These are phyloP conservation scores for Mycosarcoma mackinlayi DNA, from an alignment of 1,284 basidiomycete genomes.

Conservation along the genomic window DNA sequence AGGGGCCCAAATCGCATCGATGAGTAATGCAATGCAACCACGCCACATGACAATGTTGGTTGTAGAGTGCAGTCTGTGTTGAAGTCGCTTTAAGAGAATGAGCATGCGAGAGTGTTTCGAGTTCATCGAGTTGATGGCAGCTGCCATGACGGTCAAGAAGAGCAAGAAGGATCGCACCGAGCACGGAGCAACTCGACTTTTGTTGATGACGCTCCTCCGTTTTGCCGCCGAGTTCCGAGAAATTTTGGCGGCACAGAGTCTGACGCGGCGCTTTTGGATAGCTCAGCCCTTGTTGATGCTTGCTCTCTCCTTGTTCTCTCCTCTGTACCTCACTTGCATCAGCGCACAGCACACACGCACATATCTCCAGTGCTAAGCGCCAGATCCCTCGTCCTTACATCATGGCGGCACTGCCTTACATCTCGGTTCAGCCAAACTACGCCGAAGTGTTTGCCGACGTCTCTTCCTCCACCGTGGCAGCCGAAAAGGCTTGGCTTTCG, in stretches of 20 bases:
- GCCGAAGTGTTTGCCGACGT: slow-evolving; percentile 75
- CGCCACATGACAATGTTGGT: no score
- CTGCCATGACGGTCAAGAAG: no score
- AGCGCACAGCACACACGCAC: no score
- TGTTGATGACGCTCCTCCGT: no score
- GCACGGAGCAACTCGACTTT: slow-evolving; percentile 26
- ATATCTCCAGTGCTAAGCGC: no score
- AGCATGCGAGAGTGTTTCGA: no score
- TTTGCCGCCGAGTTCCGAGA: slow-evolving; percentile 11
- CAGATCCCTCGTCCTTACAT: not conserved
- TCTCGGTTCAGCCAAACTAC: slow-evolving; percentile 77
- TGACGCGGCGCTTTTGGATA: not conserved
- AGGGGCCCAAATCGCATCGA: slow-evolving; percentile 24
- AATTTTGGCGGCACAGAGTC: not conserved
- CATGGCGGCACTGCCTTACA: slow-evolving; percentile 60
- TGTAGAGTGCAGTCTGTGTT: no score
- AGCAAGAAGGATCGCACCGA: not conserved
- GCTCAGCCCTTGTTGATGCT: not conserved
- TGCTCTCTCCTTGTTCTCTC: no score
- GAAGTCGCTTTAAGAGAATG: no score
- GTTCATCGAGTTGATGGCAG: not conserved
- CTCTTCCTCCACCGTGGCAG: slow-evolving; percentile 72
- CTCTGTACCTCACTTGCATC: no score
- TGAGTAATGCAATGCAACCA: no score
- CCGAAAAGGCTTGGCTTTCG: slow-evolving; percentile 78